Percentiles rank a stretch among this genome's conserved stretches.
Conservation (phyloP, 352 stramenopile genomes). For the Phytophthora vignae region DNA sequence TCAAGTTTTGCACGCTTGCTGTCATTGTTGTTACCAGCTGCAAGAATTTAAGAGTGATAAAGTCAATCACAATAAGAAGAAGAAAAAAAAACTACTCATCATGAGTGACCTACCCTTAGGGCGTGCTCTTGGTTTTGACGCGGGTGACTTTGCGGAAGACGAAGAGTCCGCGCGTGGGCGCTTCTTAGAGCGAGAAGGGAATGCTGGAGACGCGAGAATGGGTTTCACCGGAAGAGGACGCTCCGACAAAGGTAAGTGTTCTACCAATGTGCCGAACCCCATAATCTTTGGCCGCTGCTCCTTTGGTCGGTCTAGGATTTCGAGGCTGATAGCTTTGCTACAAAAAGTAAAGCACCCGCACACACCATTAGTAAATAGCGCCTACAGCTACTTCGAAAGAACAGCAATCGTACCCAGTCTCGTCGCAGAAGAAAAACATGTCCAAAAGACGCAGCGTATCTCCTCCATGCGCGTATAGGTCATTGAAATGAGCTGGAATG, state of each 20-base stretch:
- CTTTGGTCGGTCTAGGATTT: constrained; percentile 80
- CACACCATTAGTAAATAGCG: neutral
- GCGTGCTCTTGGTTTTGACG: constrained; percentile 27
- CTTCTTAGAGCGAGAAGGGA: constrained; percentile 79
- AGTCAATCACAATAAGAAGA: neutral
- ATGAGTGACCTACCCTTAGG: constrained; percentile 26
- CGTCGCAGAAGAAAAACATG: constrained; percentile 89
- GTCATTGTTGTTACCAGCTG: constrained; percentile 8
- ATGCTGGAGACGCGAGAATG: constrained; percentile 74
- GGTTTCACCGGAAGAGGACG: constrained; percentile 73
- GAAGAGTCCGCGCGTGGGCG: constrained; percentile 62
- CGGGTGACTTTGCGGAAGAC: constrained; percentile 33
- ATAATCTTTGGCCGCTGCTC: constrained; percentile 84
- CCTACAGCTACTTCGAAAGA: neutral
- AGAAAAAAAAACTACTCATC: neutral
- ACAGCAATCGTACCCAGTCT: constrained; percentile 69
- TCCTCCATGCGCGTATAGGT: constrained; percentile 65
- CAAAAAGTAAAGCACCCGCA: neutral
- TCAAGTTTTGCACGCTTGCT: constrained; percentile 41
- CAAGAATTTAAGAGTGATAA: constrained; percentile 1
- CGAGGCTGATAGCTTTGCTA: constrained; percentile 80
- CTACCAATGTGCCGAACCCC: constrained; percentile 83
- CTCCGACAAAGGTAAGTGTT: constrained; percentile 71
- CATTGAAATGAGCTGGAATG: constrained; percentile 72
- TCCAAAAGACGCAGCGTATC: constrained; percentile 83